Conservation (phyloP, 1,284 basidiomycete species). For the Leccinum insolens region DNA sequence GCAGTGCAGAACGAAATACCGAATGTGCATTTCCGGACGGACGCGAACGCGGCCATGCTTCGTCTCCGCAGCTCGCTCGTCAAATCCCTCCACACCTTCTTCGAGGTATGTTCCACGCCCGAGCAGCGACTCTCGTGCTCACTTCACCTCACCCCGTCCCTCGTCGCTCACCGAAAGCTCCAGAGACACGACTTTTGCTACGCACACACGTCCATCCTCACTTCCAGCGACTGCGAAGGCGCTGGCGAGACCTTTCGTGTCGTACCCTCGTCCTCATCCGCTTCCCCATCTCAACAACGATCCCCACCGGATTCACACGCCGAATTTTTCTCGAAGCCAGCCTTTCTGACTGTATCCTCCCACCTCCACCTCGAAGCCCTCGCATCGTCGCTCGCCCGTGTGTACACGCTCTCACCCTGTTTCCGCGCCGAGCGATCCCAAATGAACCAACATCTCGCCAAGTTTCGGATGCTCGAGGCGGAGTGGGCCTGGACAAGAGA, state of each 20-base stretch:
- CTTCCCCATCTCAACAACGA: slow-evolving; percentile 3
- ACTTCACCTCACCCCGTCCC: slow-evolving; percentile 2
- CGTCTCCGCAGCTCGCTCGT: slow-evolving; percentile 67
- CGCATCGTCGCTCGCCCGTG: slow-evolving; percentile 75
- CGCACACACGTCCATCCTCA: slow-evolving; percentile 86
- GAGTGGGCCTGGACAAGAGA: slow-evolving; percentile 72
- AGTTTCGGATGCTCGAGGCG: slow-evolving; percentile 99
- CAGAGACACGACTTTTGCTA: slow-evolving; percentile 80
- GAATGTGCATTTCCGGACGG: slow-evolving; percentile 61
- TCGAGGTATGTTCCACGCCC: slow-evolving; percentile 55
- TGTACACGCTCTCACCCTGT: slow-evolving; percentile 89
- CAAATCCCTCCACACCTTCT: slow-evolving; percentile 60
- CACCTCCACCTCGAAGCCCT: slow-evolving; percentile 96
- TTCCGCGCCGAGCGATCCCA: slow-evolving; percentile 92
- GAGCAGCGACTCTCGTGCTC: not conserved
- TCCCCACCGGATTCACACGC: slow-evolving; percentile 20
- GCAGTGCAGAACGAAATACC: slow-evolving; percentile 11
- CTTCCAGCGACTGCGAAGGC: slow-evolving; percentile 95
- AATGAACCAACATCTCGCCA: slow-evolving; percentile 91
- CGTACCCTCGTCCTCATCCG: slow-evolving; percentile 34
- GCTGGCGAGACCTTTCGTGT: slow-evolving; percentile 92
- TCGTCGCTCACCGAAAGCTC: slow-evolving; percentile 1
- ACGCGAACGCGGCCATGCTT: slow-evolving; percentile 70
- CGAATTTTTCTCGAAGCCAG: slow-evolving; percentile 73
- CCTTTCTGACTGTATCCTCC: slow-evolving; percentile 93